Conservation (phyloP, 2,329 filamentous ascomycete species). For the Talaromyces funiculosus region DNA sequence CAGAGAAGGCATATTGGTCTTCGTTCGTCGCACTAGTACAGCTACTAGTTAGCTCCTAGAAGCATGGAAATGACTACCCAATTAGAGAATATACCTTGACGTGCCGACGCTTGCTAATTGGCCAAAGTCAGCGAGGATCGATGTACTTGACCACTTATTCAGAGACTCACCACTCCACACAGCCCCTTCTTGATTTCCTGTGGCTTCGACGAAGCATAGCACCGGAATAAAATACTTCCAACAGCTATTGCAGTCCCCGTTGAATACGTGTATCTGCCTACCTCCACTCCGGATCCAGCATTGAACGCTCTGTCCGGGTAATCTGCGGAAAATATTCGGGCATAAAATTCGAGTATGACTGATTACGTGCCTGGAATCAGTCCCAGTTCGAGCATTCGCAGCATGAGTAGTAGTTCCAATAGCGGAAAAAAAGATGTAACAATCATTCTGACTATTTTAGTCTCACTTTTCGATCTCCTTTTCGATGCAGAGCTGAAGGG, state of each 20-base stretch:
- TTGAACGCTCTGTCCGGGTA: background rate
- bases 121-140: background rate
- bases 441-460: background rate
- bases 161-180: conserved; percentile 10
- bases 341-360: background rate
- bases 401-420: background rate
- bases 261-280: background rate
- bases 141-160: background rate
- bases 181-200: conserved; percentile 10
- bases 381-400: background rate
- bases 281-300: background rate
- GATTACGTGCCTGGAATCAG: background rate
- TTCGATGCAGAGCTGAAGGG: background rate
- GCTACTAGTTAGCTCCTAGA: background rate
- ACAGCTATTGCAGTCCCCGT: background rate
- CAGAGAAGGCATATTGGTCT: conserved; percentile 9
- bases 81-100: conserved; percentile 5
- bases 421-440: background rate
- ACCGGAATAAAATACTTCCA: background rate
- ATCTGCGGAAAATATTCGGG: background rate
- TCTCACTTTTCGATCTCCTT: background rate
- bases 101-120: conserved; percentile 7
- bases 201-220: conserved; percentile 11
- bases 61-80: background rate
- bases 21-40: conserved; percentile 4